Conservation (phyloP, 2,329 filamentous ascomycete species). For the Alternaria sp. region DNA sequence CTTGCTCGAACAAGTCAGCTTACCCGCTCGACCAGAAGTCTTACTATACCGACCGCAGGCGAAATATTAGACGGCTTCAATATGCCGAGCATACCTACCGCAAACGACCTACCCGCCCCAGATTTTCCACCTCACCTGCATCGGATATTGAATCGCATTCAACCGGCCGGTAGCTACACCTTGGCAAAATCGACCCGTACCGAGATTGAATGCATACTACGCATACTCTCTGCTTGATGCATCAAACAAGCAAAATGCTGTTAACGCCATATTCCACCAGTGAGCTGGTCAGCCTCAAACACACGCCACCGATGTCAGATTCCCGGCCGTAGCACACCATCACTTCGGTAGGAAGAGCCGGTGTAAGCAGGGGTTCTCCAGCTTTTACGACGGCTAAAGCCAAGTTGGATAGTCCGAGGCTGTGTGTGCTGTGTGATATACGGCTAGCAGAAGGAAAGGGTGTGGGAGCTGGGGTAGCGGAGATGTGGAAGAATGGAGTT, state of each 20-base stretch:
- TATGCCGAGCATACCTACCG: constrained; percentile 4
- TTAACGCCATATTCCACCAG: constrained; percentile 15
- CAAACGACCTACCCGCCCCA: constrained; percentile 2
- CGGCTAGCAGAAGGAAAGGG: background rate
- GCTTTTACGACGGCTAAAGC: constrained; percentile 6
- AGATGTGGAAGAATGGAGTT: background rate
- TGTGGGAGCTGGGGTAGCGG: background rate
- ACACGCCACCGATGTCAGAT: constrained; percentile 10
- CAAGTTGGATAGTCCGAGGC: background rate
- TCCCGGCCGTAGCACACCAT: background rate
- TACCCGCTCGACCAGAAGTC: background rate
- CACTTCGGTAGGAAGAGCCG: background rate
- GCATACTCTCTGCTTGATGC: background rate
- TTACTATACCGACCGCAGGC: background rate
- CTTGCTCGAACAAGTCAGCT: background rate
- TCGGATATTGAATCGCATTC: constrained; percentile 33
- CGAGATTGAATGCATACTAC: background rate
- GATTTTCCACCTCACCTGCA: constrained; percentile 20
- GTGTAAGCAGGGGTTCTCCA: constrained; percentile 6
- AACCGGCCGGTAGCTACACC: constrained; percentile 24
- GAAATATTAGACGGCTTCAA: background rate
- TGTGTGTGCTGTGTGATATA: background rate
- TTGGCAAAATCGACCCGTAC: constrained; percentile 2
- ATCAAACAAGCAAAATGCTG: background rate
- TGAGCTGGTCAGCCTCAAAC: constrained; percentile 9